Conservation (phyloP, 2,329 filamentous ascomycete species). For the Spiromastix sp. region DNA sequence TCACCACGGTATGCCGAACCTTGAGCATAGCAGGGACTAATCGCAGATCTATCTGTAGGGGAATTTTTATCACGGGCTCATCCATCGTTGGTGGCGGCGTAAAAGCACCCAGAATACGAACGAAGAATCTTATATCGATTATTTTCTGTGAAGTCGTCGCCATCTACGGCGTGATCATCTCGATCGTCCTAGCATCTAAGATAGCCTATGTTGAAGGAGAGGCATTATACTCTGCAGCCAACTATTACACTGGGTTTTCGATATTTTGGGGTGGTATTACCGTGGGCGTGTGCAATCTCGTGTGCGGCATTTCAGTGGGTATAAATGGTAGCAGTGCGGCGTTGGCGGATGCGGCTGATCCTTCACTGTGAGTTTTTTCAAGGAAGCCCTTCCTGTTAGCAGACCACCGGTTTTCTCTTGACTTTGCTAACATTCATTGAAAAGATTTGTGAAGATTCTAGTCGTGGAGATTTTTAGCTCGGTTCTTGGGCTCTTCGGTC, state of each 20-base stretch:
- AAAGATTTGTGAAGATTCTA: slow-evolving; percentile 93
- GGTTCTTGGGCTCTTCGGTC: slow-evolving; percentile 86
- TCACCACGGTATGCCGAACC: slow-evolving; percentile 1
- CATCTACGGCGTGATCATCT: slow-evolving; percentile 99
- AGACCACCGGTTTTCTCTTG: neutral
- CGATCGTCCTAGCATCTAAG: slow-evolving; percentile 93
- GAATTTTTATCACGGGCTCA: slow-evolving; percentile 96
- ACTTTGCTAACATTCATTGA: slow-evolving; percentile 10
- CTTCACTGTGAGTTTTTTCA: slow-evolving; percentile 68
- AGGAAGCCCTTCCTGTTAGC: too few species aligned
- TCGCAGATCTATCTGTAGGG: slow-evolving; percentile 49
- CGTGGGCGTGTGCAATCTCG: slow-evolving; percentile 88
- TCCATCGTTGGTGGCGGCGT: slow-evolving; percentile 96
- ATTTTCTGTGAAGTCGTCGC: slow-evolving; percentile 99
- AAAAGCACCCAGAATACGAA: slow-evolving; percentile 91
- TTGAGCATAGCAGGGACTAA: too few species aligned
- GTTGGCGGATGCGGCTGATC: slow-evolving; percentile 87
- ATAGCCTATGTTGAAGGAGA: slow-evolving; percentile 56
- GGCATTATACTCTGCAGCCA: slow-evolving; percentile 59
- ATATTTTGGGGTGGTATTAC: slow-evolving; percentile 94
- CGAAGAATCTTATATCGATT: slow-evolving; percentile 99
- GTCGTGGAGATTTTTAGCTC: slow-evolving; percentile 99
- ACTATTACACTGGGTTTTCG: slow-evolving; percentile 90
- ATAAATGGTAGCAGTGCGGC: slow-evolving; percentile 98
- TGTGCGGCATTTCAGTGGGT: slow-evolving; percentile 92